A percentile compares a stretch with the other conserved stretches of the same genome.
Evolutionary conservation across 2,329 filamentous ascomycete species (phyloP).

Genomic region (Curvularia sp.): DNA sequence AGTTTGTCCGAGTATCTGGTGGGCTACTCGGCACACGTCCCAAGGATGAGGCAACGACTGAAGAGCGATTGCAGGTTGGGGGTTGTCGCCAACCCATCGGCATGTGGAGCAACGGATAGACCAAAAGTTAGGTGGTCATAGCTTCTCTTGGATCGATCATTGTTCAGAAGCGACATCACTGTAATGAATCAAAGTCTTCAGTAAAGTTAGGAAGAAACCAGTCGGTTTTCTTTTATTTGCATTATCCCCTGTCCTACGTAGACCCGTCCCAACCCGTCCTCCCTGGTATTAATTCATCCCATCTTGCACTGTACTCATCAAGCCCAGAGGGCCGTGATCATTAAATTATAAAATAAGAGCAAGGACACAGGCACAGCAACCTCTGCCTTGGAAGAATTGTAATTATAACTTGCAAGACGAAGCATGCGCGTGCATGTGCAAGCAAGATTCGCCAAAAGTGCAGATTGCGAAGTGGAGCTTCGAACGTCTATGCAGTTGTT

Average conservation of each 20-base stretch:
- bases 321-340: constrained; percentile 34
- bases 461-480: constrained; percentile 24
- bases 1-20: not conserved
- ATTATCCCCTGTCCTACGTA: constrained; percentile 21
- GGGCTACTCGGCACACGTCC: not conserved
- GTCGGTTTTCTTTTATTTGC: constrained; percentile 9
- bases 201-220: not conserved
- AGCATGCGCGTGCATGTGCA: constrained; percentile 35
- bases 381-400: constrained; percentile 27
- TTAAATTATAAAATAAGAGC: constrained; percentile 36
- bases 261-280: constrained; percentile 1
- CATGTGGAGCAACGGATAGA: constrained; percentile 13
- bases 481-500: constrained; percentile 26
- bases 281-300: constrained; percentile 20
- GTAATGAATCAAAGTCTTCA: not conserved
- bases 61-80: not conserved
- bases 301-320: constrained; percentile 26
- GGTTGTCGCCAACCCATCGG: constrained; percentile 3
- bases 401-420: constrained; percentile 21
- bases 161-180: not conserved
- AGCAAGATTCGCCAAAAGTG: constrained; percentile 32
- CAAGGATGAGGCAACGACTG: not conserved
- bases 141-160: constrained; percentile 14
- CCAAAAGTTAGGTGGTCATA: constrained; percentile 30
- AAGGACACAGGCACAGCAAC: constrained; percentile 20